phyloP scores from a whole-genome alignment of 176 grass and related monocot species.

The Phragmites australis region DNA sequence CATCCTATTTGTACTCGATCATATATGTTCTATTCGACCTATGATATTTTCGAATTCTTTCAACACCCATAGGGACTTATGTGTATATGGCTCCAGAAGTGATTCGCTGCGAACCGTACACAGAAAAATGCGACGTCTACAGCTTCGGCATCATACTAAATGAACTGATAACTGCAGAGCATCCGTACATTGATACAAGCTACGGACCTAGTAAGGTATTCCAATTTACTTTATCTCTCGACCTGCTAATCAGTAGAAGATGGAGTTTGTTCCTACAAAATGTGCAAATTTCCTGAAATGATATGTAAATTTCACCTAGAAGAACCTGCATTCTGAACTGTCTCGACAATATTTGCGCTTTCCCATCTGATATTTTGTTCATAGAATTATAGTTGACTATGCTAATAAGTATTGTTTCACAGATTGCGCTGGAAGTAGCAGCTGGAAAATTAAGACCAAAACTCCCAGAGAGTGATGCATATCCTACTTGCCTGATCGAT shows the following conservation, averaged over 20 bases:
- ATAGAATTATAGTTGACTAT: background rate
- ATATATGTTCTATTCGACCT: too few relatives aligned
- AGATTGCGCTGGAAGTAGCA: conserved; percentile 67
- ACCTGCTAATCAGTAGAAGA: background rate
- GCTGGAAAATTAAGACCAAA: conserved; percentile 52
- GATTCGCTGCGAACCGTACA: conserved; percentile 63
- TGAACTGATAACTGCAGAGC: conserved; percentile 58
- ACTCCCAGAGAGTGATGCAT: conserved; percentile 17
- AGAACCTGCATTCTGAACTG: background rate
- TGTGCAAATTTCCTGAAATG: background rate
- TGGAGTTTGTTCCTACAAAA: background rate
- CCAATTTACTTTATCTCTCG: background rate
- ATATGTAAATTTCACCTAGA: background rate
- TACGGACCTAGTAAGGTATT: conserved; percentile 53
- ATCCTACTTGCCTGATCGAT: conserved; percentile 31
- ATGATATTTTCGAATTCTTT: too few relatives aligned
- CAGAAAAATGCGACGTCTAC: conserved; percentile 72
- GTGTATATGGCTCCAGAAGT: conserved; percentile 75
- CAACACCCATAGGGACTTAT: conserved; percentile 68
- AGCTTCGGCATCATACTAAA: conserved; percentile 66
- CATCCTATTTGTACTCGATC: too few relatives aligned
- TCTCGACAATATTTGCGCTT: background rate
- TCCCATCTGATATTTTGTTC: background rate
- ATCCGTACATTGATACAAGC: conserved; percentile 52
- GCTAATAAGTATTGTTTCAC: background rate